A percentile compares a stretch with the other conserved stretches of the same genome.
These are phyloP conservation scores for Amylocystis lapponica DNA, from an alignment of 768 basidiomycete genomes.

Conservation along the genomic window DNA sequence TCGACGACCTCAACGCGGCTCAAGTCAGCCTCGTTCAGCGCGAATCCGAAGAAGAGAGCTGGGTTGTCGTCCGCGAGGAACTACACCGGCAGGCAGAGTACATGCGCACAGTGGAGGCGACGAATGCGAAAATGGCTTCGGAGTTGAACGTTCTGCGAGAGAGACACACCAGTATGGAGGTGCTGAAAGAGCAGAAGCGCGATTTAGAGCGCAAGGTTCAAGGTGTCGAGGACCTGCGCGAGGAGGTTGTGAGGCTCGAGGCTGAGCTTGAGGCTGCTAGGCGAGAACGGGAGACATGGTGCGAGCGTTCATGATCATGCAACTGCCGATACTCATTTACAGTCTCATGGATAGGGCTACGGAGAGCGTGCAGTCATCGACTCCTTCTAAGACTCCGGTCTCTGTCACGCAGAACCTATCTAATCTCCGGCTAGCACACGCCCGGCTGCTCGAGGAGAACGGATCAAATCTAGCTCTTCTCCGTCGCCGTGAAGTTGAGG, in stretches of 20 bases:
- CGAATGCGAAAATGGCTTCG: conserved; percentile 47
- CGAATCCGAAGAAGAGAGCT: conserved; percentile 44
- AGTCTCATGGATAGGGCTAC: conserved; percentile 28
- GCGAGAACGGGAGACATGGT: conserved; percentile 56
- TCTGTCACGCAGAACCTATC: conserved; percentile 55
- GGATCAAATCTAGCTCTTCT: conserved; percentile 52
- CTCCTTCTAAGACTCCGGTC: conserved; percentile 43
- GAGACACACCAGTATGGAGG: conserved; percentile 55
- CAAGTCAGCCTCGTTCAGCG: conserved; percentile 26
- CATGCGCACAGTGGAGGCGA: conserved; percentile 51
- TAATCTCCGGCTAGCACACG: conserved; percentile 54
- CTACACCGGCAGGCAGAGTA: conserved; percentile 61
- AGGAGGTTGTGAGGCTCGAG: conserved; percentile 50
- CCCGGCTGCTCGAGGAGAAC: conserved; percentile 60
- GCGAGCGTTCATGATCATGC: conserved; percentile 8
- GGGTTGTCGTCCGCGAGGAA: conserved; percentile 62
- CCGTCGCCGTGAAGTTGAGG: conserved; percentile 46
- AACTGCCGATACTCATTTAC: not conserved
- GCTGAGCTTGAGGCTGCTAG: conserved; percentile 59
- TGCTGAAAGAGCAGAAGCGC: conserved; percentile 70
- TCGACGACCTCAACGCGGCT: conserved; percentile 38
- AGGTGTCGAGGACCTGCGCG: conserved; percentile 48
- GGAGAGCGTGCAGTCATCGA: conserved; percentile 27
- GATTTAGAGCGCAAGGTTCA: conserved; percentile 49
- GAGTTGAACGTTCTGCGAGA: conserved; percentile 53